These are phyloP conservation scores for Syzygium malaccense DNA, from an alignment of 441 rosid species.

Conservation along the genomic window DNA sequence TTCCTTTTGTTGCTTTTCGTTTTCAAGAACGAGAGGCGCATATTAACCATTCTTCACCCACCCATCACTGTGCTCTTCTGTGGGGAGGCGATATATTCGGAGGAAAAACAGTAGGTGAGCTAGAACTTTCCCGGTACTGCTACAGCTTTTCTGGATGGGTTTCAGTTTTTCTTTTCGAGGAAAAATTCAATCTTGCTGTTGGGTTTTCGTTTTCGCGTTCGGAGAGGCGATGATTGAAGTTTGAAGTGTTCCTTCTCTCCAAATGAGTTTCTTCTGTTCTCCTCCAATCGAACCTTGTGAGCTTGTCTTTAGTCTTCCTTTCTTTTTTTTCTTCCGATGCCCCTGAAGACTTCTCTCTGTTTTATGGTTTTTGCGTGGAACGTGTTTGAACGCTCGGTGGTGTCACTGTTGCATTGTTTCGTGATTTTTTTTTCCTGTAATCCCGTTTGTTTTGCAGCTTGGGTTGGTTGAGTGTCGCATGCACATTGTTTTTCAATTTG, in stretches of 20 bases:
- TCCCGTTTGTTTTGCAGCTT: too few species aligned
- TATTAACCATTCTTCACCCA: slow-evolving; percentile 2
- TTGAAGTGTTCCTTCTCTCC: background rate
- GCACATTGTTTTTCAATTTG: too few species aligned
- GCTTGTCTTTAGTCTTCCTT: background rate
- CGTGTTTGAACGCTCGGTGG: too few species aligned
- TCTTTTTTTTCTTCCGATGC: background rate
- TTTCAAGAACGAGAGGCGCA: background rate
- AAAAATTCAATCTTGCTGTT: background rate
- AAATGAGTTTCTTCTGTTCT: background rate
- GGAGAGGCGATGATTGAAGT: background rate
- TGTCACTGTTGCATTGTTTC: too few species aligned
- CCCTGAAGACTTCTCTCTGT: background rate
- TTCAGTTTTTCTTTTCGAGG: background rate
- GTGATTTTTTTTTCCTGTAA: too few species aligned
- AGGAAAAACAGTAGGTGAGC: background rate
- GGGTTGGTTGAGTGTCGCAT: too few species aligned
- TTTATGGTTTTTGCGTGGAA: too few species aligned
- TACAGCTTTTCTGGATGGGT: background rate
- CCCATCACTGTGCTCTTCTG: background rate
- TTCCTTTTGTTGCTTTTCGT: background rate
- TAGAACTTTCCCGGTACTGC: background rate
- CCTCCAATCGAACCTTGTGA: too few species aligned
- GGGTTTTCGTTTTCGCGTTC: background rate
- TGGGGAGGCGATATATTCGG: background rate